phyloP scores from a whole-genome alignment of 805 yeast species.

The Candida wancherniae region DNA sequence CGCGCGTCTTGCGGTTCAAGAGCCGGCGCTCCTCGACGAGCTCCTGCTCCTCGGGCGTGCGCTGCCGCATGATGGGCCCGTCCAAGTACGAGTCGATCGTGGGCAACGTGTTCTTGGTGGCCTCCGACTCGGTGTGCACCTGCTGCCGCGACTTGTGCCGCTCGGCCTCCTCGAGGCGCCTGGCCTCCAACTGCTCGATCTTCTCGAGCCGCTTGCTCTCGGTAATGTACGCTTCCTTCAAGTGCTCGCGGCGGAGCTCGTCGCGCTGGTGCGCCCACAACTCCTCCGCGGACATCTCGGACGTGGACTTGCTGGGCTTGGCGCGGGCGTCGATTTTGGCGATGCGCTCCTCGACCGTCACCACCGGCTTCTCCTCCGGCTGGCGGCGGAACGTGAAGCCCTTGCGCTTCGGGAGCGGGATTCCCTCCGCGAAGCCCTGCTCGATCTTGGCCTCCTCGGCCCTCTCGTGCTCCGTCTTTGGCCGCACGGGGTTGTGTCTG shows the following conservation, averaged over 20 bases:
- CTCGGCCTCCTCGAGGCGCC: conserved; percentile 25
- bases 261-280: conserved; percentile 50
- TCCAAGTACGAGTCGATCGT: conserved; percentile 63
- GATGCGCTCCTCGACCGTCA: conserved; percentile 60
- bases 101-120: conserved; percentile 69
- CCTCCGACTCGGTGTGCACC: conserved; percentile 41
- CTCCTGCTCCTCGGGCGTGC: conserved; percentile 67
- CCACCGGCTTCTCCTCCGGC: conserved; percentile 47
- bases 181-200: conserved; percentile 26
- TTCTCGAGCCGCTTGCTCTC: conserved; percentile 48
- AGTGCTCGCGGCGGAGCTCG: conserved; percentile 67
- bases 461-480: conserved; percentile 38
- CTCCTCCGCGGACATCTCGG: conserved; percentile 29
- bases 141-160: conserved; percentile 26
- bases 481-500: conserved; percentile 55
- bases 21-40: conserved; percentile 54
- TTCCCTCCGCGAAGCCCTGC: conserved; percentile 67
- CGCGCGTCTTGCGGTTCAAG: conserved; percentile 58
- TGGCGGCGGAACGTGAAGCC: conserved; percentile 45
- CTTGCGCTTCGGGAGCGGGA: conserved; percentile 58
- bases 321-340: conserved; percentile 46
- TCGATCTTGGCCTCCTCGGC: conserved; percentile 44
- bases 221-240: conserved; percentile 54
- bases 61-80: conserved; percentile 66
- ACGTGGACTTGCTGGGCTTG: conserved; percentile 24